A percentile compares a stretch with the other conserved stretches of the same genome.
These are phyloP conservation scores for Fragosphaeria purpurea DNA, from an alignment of 2,329 filamentous ascomycete species.

Conservation along the genomic window DNA sequence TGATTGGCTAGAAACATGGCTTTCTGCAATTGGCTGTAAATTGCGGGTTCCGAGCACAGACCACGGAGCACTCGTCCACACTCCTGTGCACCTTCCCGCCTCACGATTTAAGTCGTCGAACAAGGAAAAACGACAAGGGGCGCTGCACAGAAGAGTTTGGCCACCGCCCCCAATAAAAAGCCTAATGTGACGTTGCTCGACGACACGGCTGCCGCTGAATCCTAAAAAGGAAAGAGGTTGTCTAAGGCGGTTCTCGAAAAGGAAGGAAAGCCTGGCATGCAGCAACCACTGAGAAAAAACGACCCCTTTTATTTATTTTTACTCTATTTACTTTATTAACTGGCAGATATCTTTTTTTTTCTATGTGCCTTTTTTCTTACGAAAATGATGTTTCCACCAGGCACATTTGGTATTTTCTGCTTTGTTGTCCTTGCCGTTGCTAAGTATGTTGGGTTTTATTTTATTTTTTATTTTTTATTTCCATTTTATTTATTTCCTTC, in stretches of 20 bases:
- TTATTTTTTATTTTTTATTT: neutral
- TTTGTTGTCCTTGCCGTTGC: too few species aligned
- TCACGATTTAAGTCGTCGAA: too few species aligned
- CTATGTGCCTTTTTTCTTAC: neutral
- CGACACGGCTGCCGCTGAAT: neutral
- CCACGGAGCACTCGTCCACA: too few species aligned
- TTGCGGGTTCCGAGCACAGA: too few species aligned
- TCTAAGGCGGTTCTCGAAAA: neutral
- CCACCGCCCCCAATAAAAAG: neutral
- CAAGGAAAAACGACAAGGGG: too few species aligned
- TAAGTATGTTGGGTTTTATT: too few species aligned
- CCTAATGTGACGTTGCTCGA: constrained; percentile 1
- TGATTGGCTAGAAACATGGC: constrained; percentile 2
- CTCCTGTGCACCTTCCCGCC: too few species aligned
- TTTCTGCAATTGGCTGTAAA: too few species aligned
- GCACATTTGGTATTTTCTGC: too few species aligned
- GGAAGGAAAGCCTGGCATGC: neutral
- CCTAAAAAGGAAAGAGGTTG: constrained; percentile 3
- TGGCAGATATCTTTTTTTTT: neutral
- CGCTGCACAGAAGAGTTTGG: too few species aligned
- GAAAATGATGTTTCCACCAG: too few species aligned
- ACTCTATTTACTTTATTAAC: neutral
- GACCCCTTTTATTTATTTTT: neutral
- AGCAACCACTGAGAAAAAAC: too few species aligned
- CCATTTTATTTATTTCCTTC: neutral